These are phyloP conservation scores for Termitomyces sp. DNA, from an alignment of 1,284 basidiomycete genomes.

Conservation along the genomic window DNA sequence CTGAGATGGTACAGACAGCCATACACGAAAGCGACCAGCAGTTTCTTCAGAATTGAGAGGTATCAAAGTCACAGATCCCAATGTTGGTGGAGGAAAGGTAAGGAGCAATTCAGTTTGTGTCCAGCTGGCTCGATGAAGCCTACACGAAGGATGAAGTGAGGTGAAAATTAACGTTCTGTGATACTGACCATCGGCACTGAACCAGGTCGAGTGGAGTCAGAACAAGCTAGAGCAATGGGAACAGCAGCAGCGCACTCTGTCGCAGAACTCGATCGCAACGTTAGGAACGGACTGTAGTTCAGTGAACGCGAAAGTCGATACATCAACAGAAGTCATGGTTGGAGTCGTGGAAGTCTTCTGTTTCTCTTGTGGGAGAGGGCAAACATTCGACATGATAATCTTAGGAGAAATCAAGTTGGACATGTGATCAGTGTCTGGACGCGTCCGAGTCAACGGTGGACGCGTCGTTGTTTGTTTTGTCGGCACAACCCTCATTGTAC, in stretches of 20 bases:
- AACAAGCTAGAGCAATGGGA: slow-evolving; percentile 5
- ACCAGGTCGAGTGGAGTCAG: slow-evolving; percentile 8
- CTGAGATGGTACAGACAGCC: slow-evolving; percentile 53
- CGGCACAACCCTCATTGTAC: slow-evolving; percentile 21
- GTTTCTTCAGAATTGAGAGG: slow-evolving; percentile 79
- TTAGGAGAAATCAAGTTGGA: neutral
- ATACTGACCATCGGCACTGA: slow-evolving; percentile 66
- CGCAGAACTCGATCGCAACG: slow-evolving; percentile 45
- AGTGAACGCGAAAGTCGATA: slow-evolving; percentile 59
- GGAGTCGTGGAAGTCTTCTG: neutral
- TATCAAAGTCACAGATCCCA: slow-evolving; percentile 65
- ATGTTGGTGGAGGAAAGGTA: slow-evolving; percentile 75
- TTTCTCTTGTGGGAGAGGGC: slow-evolving; percentile 1
- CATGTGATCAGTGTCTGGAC: slow-evolving; percentile 16
- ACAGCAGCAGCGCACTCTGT: slow-evolving; percentile 18
- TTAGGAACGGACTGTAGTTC: slow-evolving; percentile 39
- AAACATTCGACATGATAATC: slow-evolving; percentile 6
- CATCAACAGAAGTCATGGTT: slow-evolving; percentile 33
- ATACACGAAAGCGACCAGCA: slow-evolving; percentile 83
- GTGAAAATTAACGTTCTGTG: neutral
- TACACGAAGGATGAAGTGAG: slow-evolving; percentile 24
- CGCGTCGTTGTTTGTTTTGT: slow-evolving; percentile 32
- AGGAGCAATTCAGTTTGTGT: slow-evolving; percentile 83
- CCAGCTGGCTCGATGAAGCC: slow-evolving; percentile 86
- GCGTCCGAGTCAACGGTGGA: neutral